A percentile compares a stretch with the other conserved stretches of the same genome.
Conservation (phyloP, 805 yeast species). For the Debaryomyces castellii region DNA sequence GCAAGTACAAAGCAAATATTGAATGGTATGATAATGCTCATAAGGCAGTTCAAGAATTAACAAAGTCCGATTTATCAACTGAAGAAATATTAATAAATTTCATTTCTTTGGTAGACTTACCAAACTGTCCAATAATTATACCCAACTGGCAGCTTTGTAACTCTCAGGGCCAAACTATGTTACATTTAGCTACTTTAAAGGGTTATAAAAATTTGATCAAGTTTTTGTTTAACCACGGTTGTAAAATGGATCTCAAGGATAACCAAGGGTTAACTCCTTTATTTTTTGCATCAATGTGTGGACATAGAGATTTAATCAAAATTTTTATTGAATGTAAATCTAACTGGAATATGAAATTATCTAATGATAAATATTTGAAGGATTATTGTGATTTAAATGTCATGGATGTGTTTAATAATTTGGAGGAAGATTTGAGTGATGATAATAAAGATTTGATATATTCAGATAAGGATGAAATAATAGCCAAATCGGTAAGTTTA, state of each 20-base stretch:
- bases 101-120: constrained; percentile 60
- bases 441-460: constrained; percentile 5
- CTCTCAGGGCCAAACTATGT: constrained; percentile 78
- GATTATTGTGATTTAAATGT: constrained; percentile 48
- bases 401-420: constrained; percentile 36
- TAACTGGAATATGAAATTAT: constrained; percentile 49
- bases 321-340: constrained; percentile 66
- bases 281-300: constrained; percentile 79
- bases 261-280: constrained; percentile 82
- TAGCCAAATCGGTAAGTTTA: constrained; percentile 32
- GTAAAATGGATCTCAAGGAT: constrained; percentile 71
- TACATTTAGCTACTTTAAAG: constrained; percentile 80
- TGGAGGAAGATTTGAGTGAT: constrained; percentile 15
- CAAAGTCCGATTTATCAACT: constrained; percentile 44
- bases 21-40: constrained; percentile 58
- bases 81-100: constrained; percentile 51
- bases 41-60: constrained; percentile 46
- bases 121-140: constrained; percentile 56
- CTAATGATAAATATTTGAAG: constrained; percentile 44
- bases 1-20: constrained; percentile 20
- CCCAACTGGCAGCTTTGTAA: constrained; percentile 85
- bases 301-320: constrained; percentile 65
- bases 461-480: constrained; percentile 10
- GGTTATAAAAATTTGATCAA: constrained; percentile 64
- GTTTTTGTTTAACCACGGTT: constrained; percentile 65